A percentile compares a stretch with the other conserved stretches of the same genome.
phyloP scores from a whole-genome alignment of 2,329 filamentous ascomycete genomes.

The Colletotrichum aenigma region DNA sequence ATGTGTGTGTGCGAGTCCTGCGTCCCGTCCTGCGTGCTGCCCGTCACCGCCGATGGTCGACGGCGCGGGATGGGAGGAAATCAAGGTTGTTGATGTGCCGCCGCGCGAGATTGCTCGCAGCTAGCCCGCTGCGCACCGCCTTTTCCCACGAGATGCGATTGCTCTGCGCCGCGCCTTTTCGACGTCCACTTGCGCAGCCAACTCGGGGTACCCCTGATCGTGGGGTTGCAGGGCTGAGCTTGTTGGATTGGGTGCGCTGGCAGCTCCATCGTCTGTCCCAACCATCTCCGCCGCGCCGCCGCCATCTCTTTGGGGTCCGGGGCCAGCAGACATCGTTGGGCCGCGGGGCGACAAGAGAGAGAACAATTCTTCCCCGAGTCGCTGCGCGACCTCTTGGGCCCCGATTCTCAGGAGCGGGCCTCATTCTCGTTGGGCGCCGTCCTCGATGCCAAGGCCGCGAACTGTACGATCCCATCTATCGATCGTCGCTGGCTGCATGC shows the following conservation, averaged over 20 bases:
- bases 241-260: slow-evolving; percentile 24
- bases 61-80: neutral
- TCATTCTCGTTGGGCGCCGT: neutral
- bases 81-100: neutral
- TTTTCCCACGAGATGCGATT: neutral
- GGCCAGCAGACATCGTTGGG: neutral
- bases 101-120: neutral
- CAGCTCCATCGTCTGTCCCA: slow-evolving; percentile 13
- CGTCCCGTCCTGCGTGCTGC: neutral
- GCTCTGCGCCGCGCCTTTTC: neutral
- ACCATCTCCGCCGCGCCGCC: neutral
- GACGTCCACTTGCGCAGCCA: neutral
- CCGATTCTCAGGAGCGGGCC: neutral
- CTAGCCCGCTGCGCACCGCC: neutral
- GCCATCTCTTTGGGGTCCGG: neutral
- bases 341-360: neutral
- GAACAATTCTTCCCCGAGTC: neutral
- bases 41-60: neutral
- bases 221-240: slow-evolving; percentile 22
- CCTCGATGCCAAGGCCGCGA: slow-evolving; percentile 5
- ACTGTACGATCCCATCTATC: neutral
- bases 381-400: neutral
- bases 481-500: neutral
- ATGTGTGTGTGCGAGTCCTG: neutral
- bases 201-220: slow-evolving; percentile 16